These are phyloP conservation scores for Biscutella laevigata DNA, from an alignment of 441 rosid species.

Conservation along the genomic window DNA sequence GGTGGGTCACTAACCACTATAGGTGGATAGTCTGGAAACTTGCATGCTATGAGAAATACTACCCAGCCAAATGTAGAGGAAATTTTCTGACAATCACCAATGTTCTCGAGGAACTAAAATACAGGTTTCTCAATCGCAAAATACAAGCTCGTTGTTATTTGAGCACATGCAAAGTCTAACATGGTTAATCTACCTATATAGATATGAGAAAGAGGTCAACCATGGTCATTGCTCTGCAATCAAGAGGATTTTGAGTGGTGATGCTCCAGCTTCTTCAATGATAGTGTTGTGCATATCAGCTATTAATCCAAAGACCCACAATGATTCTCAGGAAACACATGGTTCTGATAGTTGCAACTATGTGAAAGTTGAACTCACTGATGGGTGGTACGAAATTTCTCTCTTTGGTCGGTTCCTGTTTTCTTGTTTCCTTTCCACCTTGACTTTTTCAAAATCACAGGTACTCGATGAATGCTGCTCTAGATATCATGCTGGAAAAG, in stretches of 20 bases:
- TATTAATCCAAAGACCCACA: constrained; percentile 32
- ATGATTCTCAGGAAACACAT: constrained; percentile 26
- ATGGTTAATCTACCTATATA: constrained; percentile 27
- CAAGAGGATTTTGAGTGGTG: constrained; percentile 85
- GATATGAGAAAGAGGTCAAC: constrained; percentile 91
- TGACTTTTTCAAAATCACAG: constrained; percentile 31
- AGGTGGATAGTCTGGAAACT: constrained; percentile 98
- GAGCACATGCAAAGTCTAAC: constrained; percentile 15
- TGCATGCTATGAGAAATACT: constrained; percentile 58
- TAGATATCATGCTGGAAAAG: constrained; percentile 58
- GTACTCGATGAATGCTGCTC: constrained; percentile 69
- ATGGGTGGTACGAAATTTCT: constrained; percentile 48
- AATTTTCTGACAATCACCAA: constrained; percentile 58
- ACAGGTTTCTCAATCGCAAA: constrained; percentile 40
- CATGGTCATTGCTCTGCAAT: constrained; percentile 86
- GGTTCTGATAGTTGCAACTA: constrained; percentile 31
- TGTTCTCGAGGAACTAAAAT: constrained; percentile 77
- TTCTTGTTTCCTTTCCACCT: constrained; percentile 14
- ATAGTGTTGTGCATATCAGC: constrained; percentile 74
- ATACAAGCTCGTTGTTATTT: constrained; percentile 9
- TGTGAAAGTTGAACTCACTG: constrained; percentile 73
- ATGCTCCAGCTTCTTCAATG: constrained; percentile 62
- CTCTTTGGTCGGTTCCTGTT: constrained; percentile 2
- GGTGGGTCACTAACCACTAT: constrained; percentile 90
- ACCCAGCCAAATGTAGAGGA: constrained; percentile 37